These are phyloP conservation scores for Kodamaea nitidulidarum DNA, from an alignment of 805 yeast species.

Conservation along the genomic window DNA sequence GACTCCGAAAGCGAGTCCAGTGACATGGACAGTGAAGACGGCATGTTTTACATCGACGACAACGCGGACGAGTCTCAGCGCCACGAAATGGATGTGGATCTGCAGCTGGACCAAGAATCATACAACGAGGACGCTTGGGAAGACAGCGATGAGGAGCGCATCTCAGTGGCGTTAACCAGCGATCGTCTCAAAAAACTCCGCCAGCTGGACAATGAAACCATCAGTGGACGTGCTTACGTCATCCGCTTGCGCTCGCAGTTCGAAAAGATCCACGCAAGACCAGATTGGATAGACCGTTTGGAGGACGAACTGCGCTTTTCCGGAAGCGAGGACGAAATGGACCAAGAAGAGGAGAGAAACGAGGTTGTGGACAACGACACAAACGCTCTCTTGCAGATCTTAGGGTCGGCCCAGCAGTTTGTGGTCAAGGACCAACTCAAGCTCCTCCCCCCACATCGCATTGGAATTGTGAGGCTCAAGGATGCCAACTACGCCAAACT, in stretches of 20 bases:
- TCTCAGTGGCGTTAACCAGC: constrained; percentile 56
- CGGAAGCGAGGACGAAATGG: constrained; percentile 19
- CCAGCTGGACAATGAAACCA: constrained; percentile 49
- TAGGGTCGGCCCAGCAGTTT: constrained; percentile 34
- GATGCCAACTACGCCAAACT: constrained; percentile 76
- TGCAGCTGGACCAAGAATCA: constrained; percentile 32
- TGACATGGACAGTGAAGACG: constrained; percentile 24
- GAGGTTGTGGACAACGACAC: constrained; percentile 16
- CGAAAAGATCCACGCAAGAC: constrained; percentile 73
- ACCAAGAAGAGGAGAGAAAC: constrained; percentile 14
- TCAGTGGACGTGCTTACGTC: constrained; percentile 60
- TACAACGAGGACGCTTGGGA: constrained; percentile 56
- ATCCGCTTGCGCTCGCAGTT: constrained; percentile 67
- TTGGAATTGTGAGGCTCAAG: constrained; percentile 76
- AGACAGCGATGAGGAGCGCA: constrained; percentile 86
- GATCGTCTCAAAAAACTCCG: constrained; percentile 72
- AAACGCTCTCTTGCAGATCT: constrained; percentile 29
- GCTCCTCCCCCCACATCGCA: constrained; percentile 61
- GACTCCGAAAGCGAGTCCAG: constrained; percentile 2
- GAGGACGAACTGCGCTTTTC: constrained; percentile 34
- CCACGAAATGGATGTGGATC: constrained; percentile 19
- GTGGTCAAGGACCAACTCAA: constrained; percentile 43
- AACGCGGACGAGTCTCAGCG: constrained; percentile 29
- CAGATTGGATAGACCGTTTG: constrained; percentile 63
- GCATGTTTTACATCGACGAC: constrained; percentile 42